A percentile compares a stretch with the other conserved stretches of the same genome.
These are phyloP conservation scores for Malassezia sp. DNA, from an alignment of 1,284 basidiomycete genomes.

Conservation along the genomic window DNA sequence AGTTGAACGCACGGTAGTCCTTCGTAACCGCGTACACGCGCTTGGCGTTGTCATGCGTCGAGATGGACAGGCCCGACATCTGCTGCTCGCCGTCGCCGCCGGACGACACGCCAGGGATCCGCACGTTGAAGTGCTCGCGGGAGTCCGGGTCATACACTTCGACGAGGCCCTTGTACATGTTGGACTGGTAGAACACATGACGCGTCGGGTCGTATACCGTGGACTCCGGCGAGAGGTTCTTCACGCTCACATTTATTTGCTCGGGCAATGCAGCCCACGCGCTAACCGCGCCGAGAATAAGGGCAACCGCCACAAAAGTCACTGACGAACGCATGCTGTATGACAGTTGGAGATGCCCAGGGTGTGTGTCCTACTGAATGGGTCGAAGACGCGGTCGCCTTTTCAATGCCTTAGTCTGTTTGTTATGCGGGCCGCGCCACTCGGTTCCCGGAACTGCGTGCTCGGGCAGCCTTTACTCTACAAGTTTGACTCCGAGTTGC, in stretches of 20 bases:
- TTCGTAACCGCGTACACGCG: slow-evolving; percentile 39
- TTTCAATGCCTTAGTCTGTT: too few relatives aligned
- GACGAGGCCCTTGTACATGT: slow-evolving; percentile 36
- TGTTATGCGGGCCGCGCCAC: too few relatives aligned
- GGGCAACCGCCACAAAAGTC: background rate
- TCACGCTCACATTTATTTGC: slow-evolving; percentile 26
- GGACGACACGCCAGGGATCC: slow-evolving; percentile 30
- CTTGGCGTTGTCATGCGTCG: slow-evolving; percentile 20
- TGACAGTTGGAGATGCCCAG: too few relatives aligned
- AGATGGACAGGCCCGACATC: slow-evolving; percentile 37
- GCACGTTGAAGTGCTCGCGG: slow-evolving; percentile 27
- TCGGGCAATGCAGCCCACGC: slow-evolving; percentile 21
- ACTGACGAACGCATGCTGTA: slow-evolving; percentile 7
- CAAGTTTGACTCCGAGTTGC: too few relatives aligned
- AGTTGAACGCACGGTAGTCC: slow-evolving; percentile 33
- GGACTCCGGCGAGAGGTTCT: slow-evolving; percentile 38
- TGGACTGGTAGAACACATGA: slow-evolving; percentile 38
- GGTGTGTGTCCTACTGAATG: too few relatives aligned
- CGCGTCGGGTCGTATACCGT: slow-evolving; percentile 29
- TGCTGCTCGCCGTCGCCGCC: slow-evolving; percentile 34
- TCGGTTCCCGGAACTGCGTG: too few relatives aligned
- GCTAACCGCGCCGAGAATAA: background rate
- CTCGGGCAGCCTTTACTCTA: too few relatives aligned
- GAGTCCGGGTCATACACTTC: slow-evolving; percentile 22
- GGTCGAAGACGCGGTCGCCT: too few relatives aligned